Conservation (phyloP, 2,329 filamentous ascomycete genomes). For the Monosporascus sp. region DNA sequence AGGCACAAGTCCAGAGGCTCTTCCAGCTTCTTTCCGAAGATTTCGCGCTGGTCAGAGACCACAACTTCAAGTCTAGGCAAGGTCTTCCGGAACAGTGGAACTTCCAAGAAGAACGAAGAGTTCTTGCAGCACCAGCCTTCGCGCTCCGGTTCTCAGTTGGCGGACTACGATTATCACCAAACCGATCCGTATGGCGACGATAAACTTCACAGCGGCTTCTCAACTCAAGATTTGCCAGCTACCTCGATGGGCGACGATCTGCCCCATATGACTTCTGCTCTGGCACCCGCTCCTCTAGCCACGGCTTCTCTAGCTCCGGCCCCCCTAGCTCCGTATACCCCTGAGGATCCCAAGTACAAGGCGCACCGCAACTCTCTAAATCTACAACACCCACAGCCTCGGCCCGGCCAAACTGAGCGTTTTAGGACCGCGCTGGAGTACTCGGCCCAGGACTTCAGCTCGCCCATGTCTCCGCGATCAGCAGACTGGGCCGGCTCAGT, state of each 20-base stretch:
- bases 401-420: constrained; percentile 66
- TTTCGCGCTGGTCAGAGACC: constrained; percentile 95
- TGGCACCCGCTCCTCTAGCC: constrained; percentile 33
- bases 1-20: constrained; percentile 87
- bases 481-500: constrained; percentile 58
- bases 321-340: constrained; percentile 46
- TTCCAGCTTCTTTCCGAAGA: constrained; percentile 77
- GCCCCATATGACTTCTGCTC: constrained; percentile 9
- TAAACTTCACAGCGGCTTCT: constrained; percentile 52
- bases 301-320: constrained; percentile 18
- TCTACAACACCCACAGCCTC: constrained; percentile 72
- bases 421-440: constrained; percentile 70
- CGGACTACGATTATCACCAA: constrained; percentile 56
- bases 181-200: constrained; percentile 55
- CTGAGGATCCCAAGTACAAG: constrained; percentile 73
- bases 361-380: constrained; percentile 77
- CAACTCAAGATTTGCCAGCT: constrained; percentile 41
- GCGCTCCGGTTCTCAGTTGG: constrained; percentile 71
- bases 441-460: constrained; percentile 63
- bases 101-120: constrained; percentile 50
- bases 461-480: constrained; percentile 53
- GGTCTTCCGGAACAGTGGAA: constrained; percentile 64
- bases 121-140: constrained; percentile 57
- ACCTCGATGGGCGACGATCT: constrained; percentile 17
- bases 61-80: constrained; percentile 83